These are phyloP conservation scores for Pleurotus tuber-regium DNA, from an alignment of 768 basidiomycete genomes.

Conservation along the genomic window DNA sequence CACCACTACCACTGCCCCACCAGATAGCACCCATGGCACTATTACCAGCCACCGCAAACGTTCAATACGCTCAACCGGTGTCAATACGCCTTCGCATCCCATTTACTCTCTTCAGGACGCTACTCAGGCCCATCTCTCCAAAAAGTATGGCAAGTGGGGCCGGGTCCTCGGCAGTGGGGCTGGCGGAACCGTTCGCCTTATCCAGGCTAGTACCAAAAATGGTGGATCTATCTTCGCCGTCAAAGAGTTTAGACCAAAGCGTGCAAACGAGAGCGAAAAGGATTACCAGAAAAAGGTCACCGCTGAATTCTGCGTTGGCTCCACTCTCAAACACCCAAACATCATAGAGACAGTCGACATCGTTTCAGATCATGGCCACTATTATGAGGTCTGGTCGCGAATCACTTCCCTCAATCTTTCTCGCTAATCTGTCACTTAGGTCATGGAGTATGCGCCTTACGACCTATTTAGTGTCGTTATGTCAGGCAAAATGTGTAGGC, in stretches of 20 bases:
- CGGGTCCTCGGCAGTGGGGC: conserved; percentile 93
- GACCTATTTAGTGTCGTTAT: conserved; percentile 99
- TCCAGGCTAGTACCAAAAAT: conserved; percentile 80
- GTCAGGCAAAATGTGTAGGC: conserved; percentile 98
- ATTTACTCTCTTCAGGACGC: conserved; percentile 72
- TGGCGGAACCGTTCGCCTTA: conserved; percentile 96
- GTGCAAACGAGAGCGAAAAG: conserved; percentile 85
- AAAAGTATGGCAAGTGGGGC: conserved; percentile 99
- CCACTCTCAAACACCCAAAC: conserved; percentile 89
- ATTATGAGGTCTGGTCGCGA: conserved; percentile 83
- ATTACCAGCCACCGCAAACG: conserved; percentile 18
- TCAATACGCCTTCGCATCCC: conserved; percentile 24
- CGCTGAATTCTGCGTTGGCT: conserved; percentile 97
- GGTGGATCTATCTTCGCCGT: conserved; percentile 90
- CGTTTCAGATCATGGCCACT: conserved; percentile 95
- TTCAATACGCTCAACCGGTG: conserved; percentile 22
- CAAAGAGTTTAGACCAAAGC: conserved; percentile 94
- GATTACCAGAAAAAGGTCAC: conserved; percentile 99
- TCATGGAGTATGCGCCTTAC: conserved; percentile 99
- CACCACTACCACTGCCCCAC: conserved; percentile 13
- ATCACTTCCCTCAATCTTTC: conserved; percentile 12
- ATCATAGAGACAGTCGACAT: conserved; percentile 99
- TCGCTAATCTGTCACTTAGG: conserved; percentile 43
- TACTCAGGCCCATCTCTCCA: conserved; percentile 88
- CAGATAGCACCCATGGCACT: conserved; percentile 9